Percentiles rank a stretch among this genome's conserved stretches.
phyloP scores from a whole-genome alignment of 768 basidiomycete genomes.

The Hebeloma cylindrosporum region DNA sequence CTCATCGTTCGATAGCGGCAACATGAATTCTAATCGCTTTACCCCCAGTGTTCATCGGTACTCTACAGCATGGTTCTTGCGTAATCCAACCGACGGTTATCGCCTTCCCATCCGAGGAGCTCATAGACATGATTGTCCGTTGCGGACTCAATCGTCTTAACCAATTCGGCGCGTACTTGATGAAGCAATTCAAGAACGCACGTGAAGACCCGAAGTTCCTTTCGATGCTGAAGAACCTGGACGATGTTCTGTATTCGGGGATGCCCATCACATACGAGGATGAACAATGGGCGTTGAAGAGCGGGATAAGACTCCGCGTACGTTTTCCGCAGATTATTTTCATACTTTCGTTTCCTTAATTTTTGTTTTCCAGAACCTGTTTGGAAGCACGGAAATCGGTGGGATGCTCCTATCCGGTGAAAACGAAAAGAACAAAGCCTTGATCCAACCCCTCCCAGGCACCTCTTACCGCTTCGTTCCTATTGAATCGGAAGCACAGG shows the following conservation, averaged over 20 bases:
- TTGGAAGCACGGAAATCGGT: constrained; percentile 81
- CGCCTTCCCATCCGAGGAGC: constrained; percentile 65
- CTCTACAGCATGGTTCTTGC: constrained; percentile 71
- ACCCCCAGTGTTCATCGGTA: constrained; percentile 63
- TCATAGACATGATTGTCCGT: constrained; percentile 66
- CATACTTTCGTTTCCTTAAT: constrained; percentile 24
- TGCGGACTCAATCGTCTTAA: constrained; percentile 73
- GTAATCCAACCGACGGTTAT: constrained; percentile 68
- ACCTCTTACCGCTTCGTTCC: constrained; percentile 70
- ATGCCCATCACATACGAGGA: constrained; percentile 65
- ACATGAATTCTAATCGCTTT: constrained; percentile 23
- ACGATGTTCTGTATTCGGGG: constrained; percentile 67
- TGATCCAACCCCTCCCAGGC: constrained; percentile 59
- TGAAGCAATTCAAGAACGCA: constrained; percentile 59
- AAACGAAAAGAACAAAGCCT: constrained; percentile 46
- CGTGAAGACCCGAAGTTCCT: constrained; percentile 62
- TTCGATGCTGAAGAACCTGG: constrained; percentile 51
- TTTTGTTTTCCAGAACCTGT: constrained; percentile 58
- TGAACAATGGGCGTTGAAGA: constrained; percentile 66
- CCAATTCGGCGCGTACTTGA: constrained; percentile 72
- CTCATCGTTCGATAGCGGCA: constrained; percentile 23
- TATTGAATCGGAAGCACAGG: constrained; percentile 40
- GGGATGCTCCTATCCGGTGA: constrained; percentile 68
- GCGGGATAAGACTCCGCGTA: constrained; percentile 65
- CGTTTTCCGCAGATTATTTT: constrained; percentile 24